These are phyloP conservation scores for Rosellinia necatrix DNA, from an alignment of 2,329 filamentous ascomycete species.

Conservation along the genomic window DNA sequence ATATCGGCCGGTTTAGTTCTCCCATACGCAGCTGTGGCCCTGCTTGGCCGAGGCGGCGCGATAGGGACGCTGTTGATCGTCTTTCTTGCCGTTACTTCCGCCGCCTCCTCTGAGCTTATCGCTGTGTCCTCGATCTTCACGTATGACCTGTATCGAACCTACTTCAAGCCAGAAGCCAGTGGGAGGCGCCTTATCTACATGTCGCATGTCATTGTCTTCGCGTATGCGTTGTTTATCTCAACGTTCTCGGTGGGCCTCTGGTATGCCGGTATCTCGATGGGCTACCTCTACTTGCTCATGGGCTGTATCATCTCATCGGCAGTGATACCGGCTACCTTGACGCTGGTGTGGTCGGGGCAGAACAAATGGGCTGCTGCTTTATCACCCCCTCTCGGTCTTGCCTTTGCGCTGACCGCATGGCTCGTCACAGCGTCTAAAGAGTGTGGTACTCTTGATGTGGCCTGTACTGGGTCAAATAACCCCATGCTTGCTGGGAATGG, in stretches of 20 bases:
- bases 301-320: slow-evolving; percentile 87
- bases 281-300: slow-evolving; percentile 89
- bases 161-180: slow-evolving; percentile 77
- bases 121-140: slow-evolving; percentile 87
- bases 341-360: slow-evolving; percentile 80
- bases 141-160: slow-evolving; percentile 87
- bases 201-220: slow-evolving; percentile 72
- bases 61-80: slow-evolving; percentile 78
- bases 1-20: slow-evolving; percentile 83
- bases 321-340: slow-evolving; percentile 80
- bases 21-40: slow-evolving; percentile 80
- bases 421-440: slow-evolving; percentile 74
- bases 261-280: slow-evolving; percentile 81
- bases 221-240: slow-evolving; percentile 77
- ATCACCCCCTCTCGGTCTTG: slow-evolving; percentile 71
- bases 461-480: slow-evolving; percentile 80
- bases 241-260: slow-evolving; percentile 75
- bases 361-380: slow-evolving; percentile 74
- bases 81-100: slow-evolving; percentile 89
- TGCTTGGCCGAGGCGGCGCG: slow-evolving; percentile 82
- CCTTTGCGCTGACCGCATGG: slow-evolving; percentile 74
- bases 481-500: slow-evolving; percentile 84
- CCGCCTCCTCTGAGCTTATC: slow-evolving; percentile 82
- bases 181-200: slow-evolving; percentile 80
- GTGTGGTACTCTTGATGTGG: slow-evolving; percentile 71